Base-by-base conservation (phyloP, 768 basidiomycete genomes). In the Serendipita sp. region DNA sequence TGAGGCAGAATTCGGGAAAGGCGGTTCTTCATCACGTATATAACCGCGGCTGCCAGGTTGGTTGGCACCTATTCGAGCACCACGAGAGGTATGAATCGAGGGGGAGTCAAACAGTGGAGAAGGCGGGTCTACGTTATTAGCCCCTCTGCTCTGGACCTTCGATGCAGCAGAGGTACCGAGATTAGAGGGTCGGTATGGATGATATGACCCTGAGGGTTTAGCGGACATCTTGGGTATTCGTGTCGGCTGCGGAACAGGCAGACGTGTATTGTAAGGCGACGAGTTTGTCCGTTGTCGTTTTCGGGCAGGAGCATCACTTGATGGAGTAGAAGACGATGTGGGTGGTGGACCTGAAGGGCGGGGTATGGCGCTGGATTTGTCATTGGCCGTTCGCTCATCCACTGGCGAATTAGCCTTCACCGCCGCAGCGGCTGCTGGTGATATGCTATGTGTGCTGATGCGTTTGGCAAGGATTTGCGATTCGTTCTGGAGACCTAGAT, bases 401-500 rank as follows among this genome's bases (percentile, higher is more conserved):
- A 66, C 24, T 38, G 13, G 46, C 53, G 70, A 37, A 32, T 56
- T 63, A 62, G 70, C 66, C 68, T 67, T 72, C 56, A 11, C 68
- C 56, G 67, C 70, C 24, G 24, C 24, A 13, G 69, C 68, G 47
- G 64, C 82, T 51, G 73, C 69, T 15, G 84, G 84, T 30, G 80
- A 76, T 44, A 86, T 77, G 63, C 88, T 89, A 32, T 86, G 78
- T 66, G 85, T 81, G 41, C 89, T 90, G 72, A 91, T 82, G 66
- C 89, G 84, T 68, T 82, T 84, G 37, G 88, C 77, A 63, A 92
- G 78, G n/a, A 83, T 82, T 44, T 84, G 80, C 70, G 88, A 89
- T 76, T 92, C 90, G 67, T 77, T 80, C 75, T 92, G 84, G 18
- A 92, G 81, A 65, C 90, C 90, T 92, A 32, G 13, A 16, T 28